Evolutionary conservation across 495 filamentous ascomycete genomes (phyloP).

Genomic region (Penicillium turbatum): DNA sequence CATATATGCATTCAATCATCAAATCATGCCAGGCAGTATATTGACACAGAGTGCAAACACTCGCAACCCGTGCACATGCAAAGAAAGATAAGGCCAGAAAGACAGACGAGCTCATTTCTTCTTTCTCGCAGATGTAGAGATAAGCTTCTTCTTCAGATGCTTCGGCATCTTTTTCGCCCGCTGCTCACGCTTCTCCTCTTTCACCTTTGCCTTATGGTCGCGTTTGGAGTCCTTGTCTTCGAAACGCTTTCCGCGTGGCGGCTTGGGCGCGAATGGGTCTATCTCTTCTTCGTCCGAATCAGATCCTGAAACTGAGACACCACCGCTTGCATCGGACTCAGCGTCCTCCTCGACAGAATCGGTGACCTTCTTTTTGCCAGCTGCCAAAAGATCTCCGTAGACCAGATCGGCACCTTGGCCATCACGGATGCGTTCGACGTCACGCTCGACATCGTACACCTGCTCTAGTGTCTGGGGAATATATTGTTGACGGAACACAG

Average conservation of each 20-base stretch:
- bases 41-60: conserved; percentile 7
- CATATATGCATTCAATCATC: conserved; percentile 31
- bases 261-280: conserved; percentile 57
- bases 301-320: conserved; percentile 39
- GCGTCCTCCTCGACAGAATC: conserved; percentile 32
- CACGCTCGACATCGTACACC: conserved; percentile 92
- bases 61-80: conserved; percentile 15
- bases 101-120: conserved; percentile 34
- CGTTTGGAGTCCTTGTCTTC: conserved; percentile 88
- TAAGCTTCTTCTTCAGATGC: conserved; percentile 70
- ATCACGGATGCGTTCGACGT: conserved; percentile 68
- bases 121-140: conserved; percentile 40
- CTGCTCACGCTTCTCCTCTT: conserved; percentile 90
- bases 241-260: conserved; percentile 81
- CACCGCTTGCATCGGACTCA: conserved; percentile 48
- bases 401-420: conserved; percentile 70
- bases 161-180: conserved; percentile 95
- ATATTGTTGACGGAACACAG: conserved; percentile 91
- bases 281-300: conserved; percentile 45
- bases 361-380: conserved; percentile 54
- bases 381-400: conserved; percentile 71
- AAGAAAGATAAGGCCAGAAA: conserved; percentile 10
- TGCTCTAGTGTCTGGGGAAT: conserved; percentile 92
- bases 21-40: conserved; percentile 24
- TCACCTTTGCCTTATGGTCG: conserved; percentile 83